Conservation (phyloP, 345 rosid species). For the Lepidium aucheri region DNA sequence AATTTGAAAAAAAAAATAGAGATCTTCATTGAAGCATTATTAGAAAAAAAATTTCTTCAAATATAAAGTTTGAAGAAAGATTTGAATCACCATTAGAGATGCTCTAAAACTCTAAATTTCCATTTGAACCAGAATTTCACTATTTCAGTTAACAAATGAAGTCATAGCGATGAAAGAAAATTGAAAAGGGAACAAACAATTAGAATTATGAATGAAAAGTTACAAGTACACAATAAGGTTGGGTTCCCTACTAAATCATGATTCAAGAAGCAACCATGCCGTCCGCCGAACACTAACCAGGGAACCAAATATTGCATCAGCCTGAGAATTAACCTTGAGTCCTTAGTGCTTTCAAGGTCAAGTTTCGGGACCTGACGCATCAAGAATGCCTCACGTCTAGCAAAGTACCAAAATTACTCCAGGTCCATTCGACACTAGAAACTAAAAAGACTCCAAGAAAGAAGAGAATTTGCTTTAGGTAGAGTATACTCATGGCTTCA, state of each 20-base stretch:
- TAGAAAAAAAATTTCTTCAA: too few relatives aligned
- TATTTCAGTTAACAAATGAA: not conserved
- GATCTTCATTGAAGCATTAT: too few relatives aligned
- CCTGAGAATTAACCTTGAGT: not conserved
- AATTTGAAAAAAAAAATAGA: too few relatives aligned
- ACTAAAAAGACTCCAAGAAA: not conserved
- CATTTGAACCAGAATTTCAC: not conserved
- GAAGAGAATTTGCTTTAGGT: not conserved
- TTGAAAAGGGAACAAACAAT: not conserved
- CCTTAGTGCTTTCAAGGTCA: not conserved
- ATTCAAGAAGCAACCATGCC: not conserved
- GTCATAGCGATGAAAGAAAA: not conserved
- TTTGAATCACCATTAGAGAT: too few relatives aligned
- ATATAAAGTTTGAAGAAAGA: too few relatives aligned
- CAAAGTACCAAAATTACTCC: not conserved
- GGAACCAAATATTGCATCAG: not conserved
- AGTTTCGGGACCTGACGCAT: not conserved
- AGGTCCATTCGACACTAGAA: not conserved
- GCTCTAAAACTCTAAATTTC: not conserved
- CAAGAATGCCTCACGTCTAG: not conserved
- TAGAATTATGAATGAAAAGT: not conserved
- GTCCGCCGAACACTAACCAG: not conserved
- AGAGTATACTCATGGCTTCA: constrained; percentile 6
- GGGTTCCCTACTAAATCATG: not conserved
- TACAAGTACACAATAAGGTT: not conserved